Evolutionary conservation across 495 filamentous ascomycete species (phyloP), one percentile per base, ranked within the genome.

Genomic region (Penicillium herquei): DNA sequence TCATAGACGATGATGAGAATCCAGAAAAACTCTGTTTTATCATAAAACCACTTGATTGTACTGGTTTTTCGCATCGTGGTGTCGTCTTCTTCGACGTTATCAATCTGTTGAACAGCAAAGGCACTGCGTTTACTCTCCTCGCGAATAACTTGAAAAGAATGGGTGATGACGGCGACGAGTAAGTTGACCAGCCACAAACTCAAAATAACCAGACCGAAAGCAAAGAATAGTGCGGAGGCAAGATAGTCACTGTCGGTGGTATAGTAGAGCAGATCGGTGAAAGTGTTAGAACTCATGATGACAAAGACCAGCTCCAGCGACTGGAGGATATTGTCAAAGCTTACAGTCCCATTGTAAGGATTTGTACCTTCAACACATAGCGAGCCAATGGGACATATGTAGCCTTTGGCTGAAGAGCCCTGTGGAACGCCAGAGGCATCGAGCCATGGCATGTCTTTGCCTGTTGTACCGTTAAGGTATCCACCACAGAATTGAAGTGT

Each of bases 301-400:
- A 99, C 91, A 70, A 99, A 99, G n/a, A 99, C 93, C 43, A 97
- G 72, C 72, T 98, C 91, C 31, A 97, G 71, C 2, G 92, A 96
- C 50, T 96, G 84, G 7, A 91, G 64, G 33, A 98, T 95, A 63
- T 98, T 94, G 68, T 99, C 93, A 66, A 97, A 99, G 70, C 88
- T 93, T 63, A 96, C 79, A 3, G 94, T 98, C 43, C 84, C 85
- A 51, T 88, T 90, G 74, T 84, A 95, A 0, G 93, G 95, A 59
- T 90, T 96, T 8, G 70, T 58, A 45, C 86, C 84, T 70, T 92
- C 84, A 26, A 96, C 78, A 66, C 94, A 99, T 7, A 86, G 62
- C 9, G 93, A 98, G 21, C 89, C 84, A 55, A 71, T 66, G 0
- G 94, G 94, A 63, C 94, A 99, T 33, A 96, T 76, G 63, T 87